Percentiles rank a stretch among this genome's conserved stretches.
phyloP scores from a whole-genome alignment of 345 rosid genomes.

The Trapa incisa region DNA sequence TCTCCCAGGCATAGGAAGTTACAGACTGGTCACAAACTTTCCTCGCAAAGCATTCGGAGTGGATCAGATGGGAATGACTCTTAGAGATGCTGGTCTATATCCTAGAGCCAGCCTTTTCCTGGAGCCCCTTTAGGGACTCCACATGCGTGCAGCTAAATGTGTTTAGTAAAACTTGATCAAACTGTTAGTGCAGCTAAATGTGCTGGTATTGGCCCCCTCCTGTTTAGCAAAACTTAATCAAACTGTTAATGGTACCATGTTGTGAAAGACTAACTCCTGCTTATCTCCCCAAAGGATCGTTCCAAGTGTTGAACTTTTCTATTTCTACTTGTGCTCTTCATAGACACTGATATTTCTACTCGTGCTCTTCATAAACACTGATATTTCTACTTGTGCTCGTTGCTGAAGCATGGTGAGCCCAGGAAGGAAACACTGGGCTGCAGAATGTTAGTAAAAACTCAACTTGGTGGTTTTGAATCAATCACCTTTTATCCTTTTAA shows the following conservation, averaged over 20 bases:
- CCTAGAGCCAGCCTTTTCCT: constrained; percentile 50
- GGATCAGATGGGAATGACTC: constrained; percentile 38
- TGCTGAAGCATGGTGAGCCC: too few relatives aligned
- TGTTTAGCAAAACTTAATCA: neutral
- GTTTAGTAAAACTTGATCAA: neutral
- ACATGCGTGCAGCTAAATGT: neutral
- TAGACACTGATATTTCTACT: too few relatives aligned
- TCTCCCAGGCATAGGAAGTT: constrained; percentile 23
- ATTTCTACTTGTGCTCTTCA: too few relatives aligned
- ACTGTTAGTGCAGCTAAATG: neutral
- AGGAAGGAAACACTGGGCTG: too few relatives aligned
- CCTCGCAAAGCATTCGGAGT: constrained; percentile 35
- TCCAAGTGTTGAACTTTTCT: neutral
- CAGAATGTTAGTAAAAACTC: too few relatives aligned
- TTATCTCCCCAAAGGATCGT: neutral
- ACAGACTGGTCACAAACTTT: constrained; percentile 40
- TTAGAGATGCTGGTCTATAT: constrained; percentile 44
- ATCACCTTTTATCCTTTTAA: neutral
- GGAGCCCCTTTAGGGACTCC: constrained; percentile 18
- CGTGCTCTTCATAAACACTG: too few relatives aligned
- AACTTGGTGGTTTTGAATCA: too few relatives aligned
- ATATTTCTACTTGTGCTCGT: too few relatives aligned
- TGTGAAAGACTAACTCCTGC: neutral
- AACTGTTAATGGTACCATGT: neutral
- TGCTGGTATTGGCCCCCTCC: neutral